Base-by-base conservation (phyloP, 306 rosid genomes). In the Sesbania bispinosa region DNA sequence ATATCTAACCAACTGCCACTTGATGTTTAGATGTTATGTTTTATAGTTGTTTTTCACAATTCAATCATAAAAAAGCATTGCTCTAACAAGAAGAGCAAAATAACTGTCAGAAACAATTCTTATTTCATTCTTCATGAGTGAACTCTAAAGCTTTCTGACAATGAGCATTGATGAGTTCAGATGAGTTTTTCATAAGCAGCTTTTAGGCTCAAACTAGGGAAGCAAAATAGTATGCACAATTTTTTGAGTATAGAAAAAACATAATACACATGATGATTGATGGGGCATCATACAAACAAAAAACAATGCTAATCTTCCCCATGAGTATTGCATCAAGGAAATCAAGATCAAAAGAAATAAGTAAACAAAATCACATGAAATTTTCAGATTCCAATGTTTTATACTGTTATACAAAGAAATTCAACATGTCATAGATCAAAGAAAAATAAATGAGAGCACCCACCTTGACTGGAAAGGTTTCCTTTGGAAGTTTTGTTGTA, bases 391-490 rank as follows among this genome's bases (percentile, higher is more conserved):
- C 68, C 14, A 19, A 7, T 24, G 13, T 1, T 27, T 21, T 29
- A 13, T 42, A 7, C 33, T 2, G 54, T 11, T 33, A 14, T 20
- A 7, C 32, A 8, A 16, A 38, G 2, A 58, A n/a, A 13, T 16
- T 36, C 54, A 46, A 43, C 45, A 57, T 29, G 32, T 20, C 5
- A 6, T 26, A 64, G 14, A 75, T 7, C 4, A 51, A 55, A 41
- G 32, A 30, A 41, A 10, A 29, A n/a, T 2, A n/a, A 1, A 36
- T n/a, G 57, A 14, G 41, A 8, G 63, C 19, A 47, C 85, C 62
- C 54, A 94, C 98, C 98, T 86, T 94, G 73, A 94, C 97, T 0
- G 98, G 98, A 85, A 94, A 94, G 52, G 90, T 83, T 45, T 87
- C 97, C 83, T 83, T 64, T 39, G 98, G 97, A 77, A 94, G 97